Base-by-base conservation (phyloP, 768 basidiomycete species). In the Pleurotus cornucopiae region DNA sequence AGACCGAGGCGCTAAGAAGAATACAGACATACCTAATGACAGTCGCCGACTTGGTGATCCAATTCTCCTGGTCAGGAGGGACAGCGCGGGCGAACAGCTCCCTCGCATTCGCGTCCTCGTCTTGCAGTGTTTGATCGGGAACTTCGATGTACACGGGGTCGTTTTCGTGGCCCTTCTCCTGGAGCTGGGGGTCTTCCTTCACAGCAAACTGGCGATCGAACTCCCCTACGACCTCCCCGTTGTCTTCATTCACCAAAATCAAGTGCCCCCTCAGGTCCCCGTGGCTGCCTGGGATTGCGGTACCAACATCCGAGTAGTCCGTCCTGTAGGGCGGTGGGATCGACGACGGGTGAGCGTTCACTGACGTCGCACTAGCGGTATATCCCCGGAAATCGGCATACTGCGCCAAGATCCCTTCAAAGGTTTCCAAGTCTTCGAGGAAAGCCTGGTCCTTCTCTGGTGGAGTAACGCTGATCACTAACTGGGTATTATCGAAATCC, bases 61-160 rank as follows among this genome's bases (percentile, higher is more conserved):
- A 86, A 65, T 89, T 84, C 65, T 82, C 77, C 60, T 91, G 80
- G 21, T 86, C 85, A 13, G 83, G 78, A 20, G 84, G 83, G 1
- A 90, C 77, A 6, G 79, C 77, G 41, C 79, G 73, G 11, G 84
- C 86, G 62, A 84, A 83, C 23, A 84, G 77, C 58, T 80, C 75
- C 20, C 77, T 69, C 4, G 82, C 75, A 60, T 68, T 68, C 21
- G 68, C 70, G 59, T 78, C 75, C 6, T 71, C 67, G 34, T 71
- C 69, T 48, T 70, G 72, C 51, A 70, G 66, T 43, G 65, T 67
- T 12, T 77, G 75, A 49, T 83, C 78, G 0, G 82, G 79, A 26
- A 91, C 79, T 62, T 90, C 86, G 56, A 91, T 80, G 49, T 91
- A 67, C n/a, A 92, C 88, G 0, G 86, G 82, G 60, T 83, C 82